Conservation (phyloP, 2,329 filamentous ascomycete species). For the Phoma sp. region DNA sequence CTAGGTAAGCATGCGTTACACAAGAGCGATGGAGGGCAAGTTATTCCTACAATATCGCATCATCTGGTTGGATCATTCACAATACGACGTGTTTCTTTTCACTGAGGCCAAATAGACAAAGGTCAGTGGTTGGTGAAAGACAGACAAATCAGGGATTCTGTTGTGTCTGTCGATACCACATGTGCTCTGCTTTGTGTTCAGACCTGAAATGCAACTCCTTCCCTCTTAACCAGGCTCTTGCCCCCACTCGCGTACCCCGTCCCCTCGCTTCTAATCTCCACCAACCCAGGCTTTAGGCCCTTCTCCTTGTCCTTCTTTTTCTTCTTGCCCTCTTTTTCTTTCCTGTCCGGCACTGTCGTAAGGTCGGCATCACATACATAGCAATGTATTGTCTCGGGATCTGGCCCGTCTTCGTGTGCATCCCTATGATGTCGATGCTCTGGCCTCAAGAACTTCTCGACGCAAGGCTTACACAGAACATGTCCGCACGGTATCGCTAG, state of each 20-base stretch:
- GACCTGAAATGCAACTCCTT: slow-evolving; percentile 73
- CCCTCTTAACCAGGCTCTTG: slow-evolving; percentile 78
- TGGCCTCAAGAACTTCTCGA: slow-evolving; percentile 76
- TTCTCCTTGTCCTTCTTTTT: slow-evolving; percentile 59
- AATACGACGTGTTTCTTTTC: no score
- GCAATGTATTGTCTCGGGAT: slow-evolving; percentile 67
- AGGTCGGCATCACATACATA: slow-evolving; percentile 87
- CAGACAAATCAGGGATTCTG: no score
- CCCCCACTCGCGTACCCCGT: slow-evolving; percentile 94
- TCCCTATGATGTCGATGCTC: slow-evolving; percentile 44
- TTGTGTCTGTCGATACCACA: no score
- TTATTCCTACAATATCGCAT: no score
- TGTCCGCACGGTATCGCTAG: slow-evolving; percentile 89
- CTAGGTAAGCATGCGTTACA: no score
- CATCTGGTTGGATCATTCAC: no score
- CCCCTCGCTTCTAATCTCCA: slow-evolving; percentile 83
- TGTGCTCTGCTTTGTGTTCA: not conserved
- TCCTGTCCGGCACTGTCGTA: slow-evolving; percentile 50
- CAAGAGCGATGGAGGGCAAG: no score
- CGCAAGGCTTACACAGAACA: slow-evolving; percentile 85
- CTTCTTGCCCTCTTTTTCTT: slow-evolving; percentile 48
- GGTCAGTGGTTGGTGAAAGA: no score
- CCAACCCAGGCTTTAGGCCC: slow-evolving; percentile 71
- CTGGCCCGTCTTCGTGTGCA: slow-evolving; percentile 64
- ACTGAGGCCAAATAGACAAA: no score